Evolutionary conservation across 345 rosid genomes (phyloP), one percentile per base, ranked within the genome.

Genomic region (Citrus trifoliata): DNA sequence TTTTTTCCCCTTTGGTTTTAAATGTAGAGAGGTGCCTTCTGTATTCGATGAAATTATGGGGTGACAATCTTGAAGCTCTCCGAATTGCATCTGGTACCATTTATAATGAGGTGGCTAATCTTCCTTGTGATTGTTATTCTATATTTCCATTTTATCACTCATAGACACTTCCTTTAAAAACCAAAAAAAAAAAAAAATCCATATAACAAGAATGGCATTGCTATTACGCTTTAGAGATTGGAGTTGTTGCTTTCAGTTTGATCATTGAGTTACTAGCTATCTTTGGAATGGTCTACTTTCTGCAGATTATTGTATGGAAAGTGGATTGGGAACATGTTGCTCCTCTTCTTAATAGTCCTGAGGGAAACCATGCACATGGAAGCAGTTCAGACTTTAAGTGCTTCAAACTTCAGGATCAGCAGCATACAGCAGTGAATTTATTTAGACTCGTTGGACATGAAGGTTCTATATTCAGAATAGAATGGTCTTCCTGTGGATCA

Each of bases 381-480:
- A 37, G 73, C 73, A 27, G 62, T 82, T 75, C 82, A 10, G 63
- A 30, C 33, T 71, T 83, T 64, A 77, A 84, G 74, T 79, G 72
- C 63, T 73, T 75, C 70, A 67, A 73, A 66, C 79, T 71, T 30
- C 67, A 76, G 58, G 42, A 32, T 78, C 87, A 55, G 82, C 66
- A 74, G 73, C 83, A 82, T 80, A 71, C 83, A 78, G 89, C 93
- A 35, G 78, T 80, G 70, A 88, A 86, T 79, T 80, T 93, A 75
- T 86, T 87, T 80, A 87, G 91, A 83, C 98, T 96, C 79, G 72
- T 80, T 67, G 99, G 98, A 48, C 99, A 96, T 83, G 99, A 96
- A 83, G 99, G 99, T 83, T 96, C 97, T 30, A 96, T 96, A 80
- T 93, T 94, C 87, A 93, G 95, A 77, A 87, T 96, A 35, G 91